Base-by-base conservation (phyloP, 1,139 yeast genomes). In the Debaryomyces coudertii region DNA sequence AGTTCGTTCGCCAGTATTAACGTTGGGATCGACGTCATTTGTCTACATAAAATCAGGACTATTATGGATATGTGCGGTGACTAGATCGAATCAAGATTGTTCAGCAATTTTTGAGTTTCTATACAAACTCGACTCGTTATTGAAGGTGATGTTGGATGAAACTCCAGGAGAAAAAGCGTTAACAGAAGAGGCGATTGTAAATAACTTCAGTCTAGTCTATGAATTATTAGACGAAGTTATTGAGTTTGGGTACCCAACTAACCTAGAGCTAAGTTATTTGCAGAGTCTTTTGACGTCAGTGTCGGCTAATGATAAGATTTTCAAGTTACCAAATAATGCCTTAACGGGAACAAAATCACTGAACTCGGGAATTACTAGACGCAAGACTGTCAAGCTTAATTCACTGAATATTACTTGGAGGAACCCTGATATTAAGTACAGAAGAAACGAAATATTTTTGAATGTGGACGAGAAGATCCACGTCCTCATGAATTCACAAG, bases 21-120 rank as follows among this genome's bases (percentile, higher is more conserved):
- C 98, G 0, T 68, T 93, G 36, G 99, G 99, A 2, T 88, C 96
- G 0, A 93, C 98, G 0, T 87, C 97, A 0, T 93, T 92, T 62
- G 76, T 90, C 40, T 92, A 90, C 60, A 85, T 89, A 42, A 80
- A 82, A 53, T 80, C 84, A 46, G 85, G 84, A 12, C 73, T 77
- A 47, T 58, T 93, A 16, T 93, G 95, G 86, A 61, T 90, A 11
- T 95, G 92, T 14, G 96, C 92, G 0, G 93, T 92, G 15, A 81
- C 96, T 1, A 77, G 98, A 50, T 85, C 92, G 40, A 93, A 93
- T 62, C 90, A 86, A 36, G 97, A 93, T 61, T 90, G 95, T 43
- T 82, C 92, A 0, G 68, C 82, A 11, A 80, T 92, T 1, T 79
- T 90, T 61, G 97, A 93, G 66, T 89, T 87, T 59, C 68, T 92